Evolutionary conservation across 2,329 filamentous ascomycete species (phyloP), one percentile per base, ranked within the genome.

Genomic region (Lachnellula suecica): DNA sequence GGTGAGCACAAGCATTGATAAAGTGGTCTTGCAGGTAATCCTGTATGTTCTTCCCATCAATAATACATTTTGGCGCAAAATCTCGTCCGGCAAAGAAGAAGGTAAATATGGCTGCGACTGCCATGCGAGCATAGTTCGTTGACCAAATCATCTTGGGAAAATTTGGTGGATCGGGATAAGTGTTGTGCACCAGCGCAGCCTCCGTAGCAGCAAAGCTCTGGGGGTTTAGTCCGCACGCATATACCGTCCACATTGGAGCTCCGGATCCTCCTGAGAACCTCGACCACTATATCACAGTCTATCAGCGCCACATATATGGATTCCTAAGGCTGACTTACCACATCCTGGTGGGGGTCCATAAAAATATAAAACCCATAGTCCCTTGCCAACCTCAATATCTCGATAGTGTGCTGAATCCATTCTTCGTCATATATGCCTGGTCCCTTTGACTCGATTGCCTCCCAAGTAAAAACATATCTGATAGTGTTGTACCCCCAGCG

Each of bases 81-180:
- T 95, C 90, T 58, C 79, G 84, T 31, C 94, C 94, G 8, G 81
- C 92, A 69, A 95, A 99, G 74, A 96, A 99, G 47, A 97, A 74
- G 0, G 93, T 96, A 68, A 97, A 97, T 61, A 97, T 91, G 42
- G 91, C 92, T 60, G 92, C 90, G 45, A 87, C 89, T 2, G 88
- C 92, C 45, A 97, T 77, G 22, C 94, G 83, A 56, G 84, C 88
- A 71, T 99, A 99, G 68, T 99, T 99, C 47, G 95, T 97, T 15
- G 93, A 91, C 94, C 94, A 99, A 52, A 97, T 93, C 95, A 99
- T 99, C 74, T 97, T 97, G 22, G 94, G 94, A 60, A 93, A 99
- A 1, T 86, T 80, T 23, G 85, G 85, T 8, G 92, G 91, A 19
- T 96, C 82, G 9, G 89, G 85, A 67, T 90, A 97, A 2, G 89